Percentiles rank a stretch among this genome's conserved stretches.
phyloP scores from a whole-genome alignment of 148 eudicot species.

The Fallopia convolvulus region DNA sequence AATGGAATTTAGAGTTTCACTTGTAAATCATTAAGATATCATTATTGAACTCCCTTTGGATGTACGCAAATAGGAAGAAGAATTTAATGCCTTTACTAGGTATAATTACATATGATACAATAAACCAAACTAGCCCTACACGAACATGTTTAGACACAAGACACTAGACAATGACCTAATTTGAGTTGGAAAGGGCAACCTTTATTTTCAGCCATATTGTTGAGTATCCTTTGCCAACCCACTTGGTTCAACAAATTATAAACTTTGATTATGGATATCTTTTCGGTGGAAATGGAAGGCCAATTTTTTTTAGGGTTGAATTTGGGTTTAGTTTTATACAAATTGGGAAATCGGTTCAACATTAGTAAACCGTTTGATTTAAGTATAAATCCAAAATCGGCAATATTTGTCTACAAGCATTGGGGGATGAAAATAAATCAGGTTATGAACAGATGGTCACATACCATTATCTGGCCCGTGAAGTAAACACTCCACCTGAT shows the following conservation, averaged over 20 bases:
- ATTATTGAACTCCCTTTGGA: constrained; percentile 1
- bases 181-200: not conserved
- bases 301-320: too few species aligned
- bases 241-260: not conserved
- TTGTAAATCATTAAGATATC: not conserved
- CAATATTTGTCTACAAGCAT: too few species aligned
- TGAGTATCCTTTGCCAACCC: not conserved
- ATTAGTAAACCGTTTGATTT: too few species aligned
- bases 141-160: not conserved
- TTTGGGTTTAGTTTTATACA: too few species aligned
- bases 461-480: too few species aligned
- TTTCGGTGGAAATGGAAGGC: too few species aligned
- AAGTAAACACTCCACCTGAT: too few species aligned
- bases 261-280: not conserved
- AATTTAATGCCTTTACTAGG: not conserved
- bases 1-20: not conserved
- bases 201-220: not conserved
- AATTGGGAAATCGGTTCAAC: too few species aligned
- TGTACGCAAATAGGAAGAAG: not conserved
- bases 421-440: too few species aligned
- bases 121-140: not conserved
- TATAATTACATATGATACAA: not conserved
- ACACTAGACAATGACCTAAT: not conserved
- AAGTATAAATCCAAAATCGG: too few species aligned
- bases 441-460: too few species aligned